phyloP scores from a whole-genome alignment of 495 filamentous ascomycete genomes.

The Bombardia bombarda region DNA sequence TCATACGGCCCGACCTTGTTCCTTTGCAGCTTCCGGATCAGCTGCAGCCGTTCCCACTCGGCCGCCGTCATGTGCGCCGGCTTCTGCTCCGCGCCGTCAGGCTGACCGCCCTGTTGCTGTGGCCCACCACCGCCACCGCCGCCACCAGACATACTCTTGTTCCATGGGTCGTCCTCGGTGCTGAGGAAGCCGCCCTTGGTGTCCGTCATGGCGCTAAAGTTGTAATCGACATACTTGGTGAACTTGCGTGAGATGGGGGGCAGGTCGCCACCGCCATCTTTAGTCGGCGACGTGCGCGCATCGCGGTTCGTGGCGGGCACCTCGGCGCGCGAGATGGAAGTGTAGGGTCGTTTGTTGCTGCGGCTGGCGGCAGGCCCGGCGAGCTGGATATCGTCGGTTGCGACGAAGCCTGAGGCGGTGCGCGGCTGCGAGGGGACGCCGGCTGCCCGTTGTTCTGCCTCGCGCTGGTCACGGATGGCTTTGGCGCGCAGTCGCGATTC shows the following conservation, averaged over 20 bases:
- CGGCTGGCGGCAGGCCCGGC: slow-evolving; percentile 28
- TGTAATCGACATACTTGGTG: slow-evolving; percentile 89
- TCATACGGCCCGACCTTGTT: slow-evolving; percentile 79
- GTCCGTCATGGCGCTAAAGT: slow-evolving; percentile 95
- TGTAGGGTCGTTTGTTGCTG: slow-evolving; percentile 45
- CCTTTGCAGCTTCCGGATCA: slow-evolving; percentile 57
- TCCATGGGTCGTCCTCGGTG: slow-evolving; percentile 81
- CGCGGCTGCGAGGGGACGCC: slow-evolving; percentile 20
- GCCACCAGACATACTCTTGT: slow-evolving; percentile 59
- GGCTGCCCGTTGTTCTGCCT: slow-evolving; percentile 43
- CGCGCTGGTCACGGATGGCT: slow-evolving; percentile 65
- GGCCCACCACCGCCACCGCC: slow-evolving; percentile 6
- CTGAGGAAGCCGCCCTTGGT: slow-evolving; percentile 93
- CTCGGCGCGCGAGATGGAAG: slow-evolving; percentile 51
- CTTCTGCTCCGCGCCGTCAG: slow-evolving; percentile 54
- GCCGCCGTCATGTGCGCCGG: slow-evolving; percentile 82
- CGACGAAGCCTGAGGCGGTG: slow-evolving; percentile 31
- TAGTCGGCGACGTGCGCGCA: slow-evolving; percentile 32
- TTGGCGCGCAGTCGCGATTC: slow-evolving; percentile 86
- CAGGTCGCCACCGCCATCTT: slow-evolving; percentile 45
- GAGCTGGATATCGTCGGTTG: slow-evolving; percentile 27
- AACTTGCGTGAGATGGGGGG: slow-evolving; percentile 52
- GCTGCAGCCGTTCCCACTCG: slow-evolving; percentile 83
- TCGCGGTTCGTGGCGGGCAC: slow-evolving; percentile 61
- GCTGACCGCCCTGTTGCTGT: slow-evolving; percentile 16